Evolutionary conservation across 1,284 basidiomycete genomes (phyloP), one percentile per base, ranked within the genome.

Genomic region (Naganishia sp.): DNA sequence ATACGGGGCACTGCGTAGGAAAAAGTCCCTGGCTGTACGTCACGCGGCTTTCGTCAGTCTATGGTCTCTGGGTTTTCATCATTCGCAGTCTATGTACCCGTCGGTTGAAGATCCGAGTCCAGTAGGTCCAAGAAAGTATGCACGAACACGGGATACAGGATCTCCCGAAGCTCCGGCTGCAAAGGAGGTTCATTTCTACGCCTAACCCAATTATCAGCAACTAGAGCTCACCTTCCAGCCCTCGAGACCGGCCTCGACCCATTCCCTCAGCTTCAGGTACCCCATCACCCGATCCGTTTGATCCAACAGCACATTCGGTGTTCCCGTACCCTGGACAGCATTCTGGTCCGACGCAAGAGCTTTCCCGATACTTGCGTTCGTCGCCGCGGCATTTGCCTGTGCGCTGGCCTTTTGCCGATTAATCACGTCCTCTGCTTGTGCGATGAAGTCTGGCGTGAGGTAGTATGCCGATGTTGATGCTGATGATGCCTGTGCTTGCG

Each of bases 61-160:
- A 33, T 55, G 74, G 48, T 18, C 9, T 18, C 21, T 39, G 36
- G 36, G 13, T 13, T 3, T 39, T 39, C 2, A 39, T 7, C 0
- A 10, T 39, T 13, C 36, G 13, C 36, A 39, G 6, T 21, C n/a
- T 50, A 79, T 87, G 67, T 74, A 90, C 90, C 92, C 49, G 93
- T 90, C 72, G 92, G 89, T 72, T 90, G 89, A 78, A 91, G 92
- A 4, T 92, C 93, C 69, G 89, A 87, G 73, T 94, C 88, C 63
- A 98, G 88, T 55, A 99, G 84, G 77, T 98, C 94, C 43, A 99
- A 84, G 79, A 95, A 98, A 74, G 96, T 96, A 79, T 99, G 94
- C 49, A 91, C 92, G 77, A 98, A 99, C 69, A 99, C 90, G 4
- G 96, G 96, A 74, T 94, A 94, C 18, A 97, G 81, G 43, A 99